Evolutionary conservation across 2,329 filamentous ascomycete genomes (phyloP).

Genomic region (Neofusicoccum parvum): DNA sequence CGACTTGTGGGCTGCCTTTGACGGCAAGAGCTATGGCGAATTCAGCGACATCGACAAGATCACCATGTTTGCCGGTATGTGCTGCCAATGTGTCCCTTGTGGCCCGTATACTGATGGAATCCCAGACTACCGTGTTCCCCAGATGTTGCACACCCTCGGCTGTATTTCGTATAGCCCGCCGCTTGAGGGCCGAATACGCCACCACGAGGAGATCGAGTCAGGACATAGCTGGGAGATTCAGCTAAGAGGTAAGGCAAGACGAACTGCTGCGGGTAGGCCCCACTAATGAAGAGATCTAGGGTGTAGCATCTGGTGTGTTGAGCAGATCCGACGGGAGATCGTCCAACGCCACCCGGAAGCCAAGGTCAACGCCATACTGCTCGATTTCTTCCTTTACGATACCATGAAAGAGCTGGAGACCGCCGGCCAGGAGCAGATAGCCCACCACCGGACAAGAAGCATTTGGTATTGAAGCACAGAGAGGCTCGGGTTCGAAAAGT

Average conservation of each 20-base stretch:
- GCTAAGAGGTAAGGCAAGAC: conserved; percentile 65
- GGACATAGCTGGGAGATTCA: conserved; percentile 84
- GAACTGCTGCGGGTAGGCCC: background rate
- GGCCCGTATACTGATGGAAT: conserved; percentile 3
- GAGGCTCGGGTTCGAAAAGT: background rate
- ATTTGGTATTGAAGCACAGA: conserved; percentile 78
- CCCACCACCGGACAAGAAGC: conserved; percentile 86
- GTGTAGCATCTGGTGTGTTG: conserved; percentile 95
- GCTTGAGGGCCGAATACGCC: conserved; percentile 70
- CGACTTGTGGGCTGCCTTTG: conserved; percentile 94
- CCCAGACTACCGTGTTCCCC: conserved; percentile 88
- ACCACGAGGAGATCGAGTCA: conserved; percentile 65
- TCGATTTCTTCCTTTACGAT: conserved; percentile 98
- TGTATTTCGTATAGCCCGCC: conserved; percentile 76
- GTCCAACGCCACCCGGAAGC: conserved; percentile 69
- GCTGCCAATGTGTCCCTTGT: background rate
- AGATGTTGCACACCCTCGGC: conserved; percentile 63
- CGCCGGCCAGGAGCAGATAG: conserved; percentile 57
- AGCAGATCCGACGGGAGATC: conserved; percentile 84
- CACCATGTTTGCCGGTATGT: conserved; percentile 85
- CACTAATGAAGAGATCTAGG: conserved; percentile 47
- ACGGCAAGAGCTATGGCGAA: conserved; percentile 74
- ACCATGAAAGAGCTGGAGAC: conserved; percentile 82
- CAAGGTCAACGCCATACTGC: conserved; percentile 78
- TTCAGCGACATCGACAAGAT: conserved; percentile 93